Evolutionary conservation across 257 asterid species (phyloP).

Genomic region (Fraxinus pennsylvanica): DNA sequence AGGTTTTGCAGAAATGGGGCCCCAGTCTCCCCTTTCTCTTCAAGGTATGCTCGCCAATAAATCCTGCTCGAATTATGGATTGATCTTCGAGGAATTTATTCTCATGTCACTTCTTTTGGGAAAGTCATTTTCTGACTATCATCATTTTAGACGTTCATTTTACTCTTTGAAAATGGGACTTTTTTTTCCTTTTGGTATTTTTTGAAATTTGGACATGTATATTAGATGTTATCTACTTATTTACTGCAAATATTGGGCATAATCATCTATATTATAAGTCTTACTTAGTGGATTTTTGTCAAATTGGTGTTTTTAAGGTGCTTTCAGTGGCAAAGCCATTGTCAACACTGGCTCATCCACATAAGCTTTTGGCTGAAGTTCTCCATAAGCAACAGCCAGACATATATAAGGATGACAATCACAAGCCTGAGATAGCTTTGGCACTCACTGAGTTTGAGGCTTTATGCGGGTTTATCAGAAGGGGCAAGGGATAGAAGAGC

Average conservation of each 20-base stretch:
- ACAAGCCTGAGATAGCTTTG: conserved; percentile 99
- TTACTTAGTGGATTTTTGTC: not conserved
- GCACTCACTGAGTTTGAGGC: conserved; percentile 89
- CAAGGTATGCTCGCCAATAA: conserved; percentile 48
- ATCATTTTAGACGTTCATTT: not conserved
- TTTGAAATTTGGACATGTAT: not conserved
- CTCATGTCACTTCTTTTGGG: not conserved
- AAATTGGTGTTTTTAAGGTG: conserved; percentile 45
- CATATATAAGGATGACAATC: conserved; percentile 83
- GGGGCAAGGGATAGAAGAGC: no score
- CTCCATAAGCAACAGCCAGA: conserved; percentile 74
- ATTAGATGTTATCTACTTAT: not conserved
- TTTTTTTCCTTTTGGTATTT: not conserved
- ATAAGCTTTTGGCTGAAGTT: conserved; percentile 71
- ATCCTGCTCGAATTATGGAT: not conserved
- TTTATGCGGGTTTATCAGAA: conserved; percentile 67
- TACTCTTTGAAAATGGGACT: not conserved
- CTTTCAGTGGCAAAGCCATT: conserved; percentile 90
- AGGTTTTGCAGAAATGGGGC: conserved; percentile 74
- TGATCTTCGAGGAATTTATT: not conserved
- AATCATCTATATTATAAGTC: no score
- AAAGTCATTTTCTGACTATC: not conserved
- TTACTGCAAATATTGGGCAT: not conserved
- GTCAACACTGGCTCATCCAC: conserved; percentile 98
- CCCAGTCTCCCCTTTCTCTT: conserved; percentile 76